Evolutionary conservation across 805 yeast species (phyloP), one percentile per base, ranked within the genome.

Genomic region (Yamadazyma insecticola): DNA sequence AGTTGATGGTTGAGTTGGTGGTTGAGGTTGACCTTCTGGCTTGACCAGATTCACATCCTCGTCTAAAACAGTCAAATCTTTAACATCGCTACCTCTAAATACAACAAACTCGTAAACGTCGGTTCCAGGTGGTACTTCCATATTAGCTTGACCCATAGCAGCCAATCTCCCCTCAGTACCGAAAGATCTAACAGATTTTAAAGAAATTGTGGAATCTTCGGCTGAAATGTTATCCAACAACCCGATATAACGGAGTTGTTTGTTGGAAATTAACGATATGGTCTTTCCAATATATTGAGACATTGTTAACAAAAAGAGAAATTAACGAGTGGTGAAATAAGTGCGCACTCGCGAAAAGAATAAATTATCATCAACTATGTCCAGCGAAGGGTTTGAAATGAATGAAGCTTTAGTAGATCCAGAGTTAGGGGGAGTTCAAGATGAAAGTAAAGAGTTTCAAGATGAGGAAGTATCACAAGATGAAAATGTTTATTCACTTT

Each of bases 251-350:
- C 95, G 78, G 39, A 84, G 79, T 22, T 85, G 86, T 47, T 83
- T 79, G 51, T 75, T 76, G 36, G 94, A 81, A 41, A 83, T 74
- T 53, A 87, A 68, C 16, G 92, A 78, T 46, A 88, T 86, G 30
- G 90, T 81, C 55, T 86, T 86, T 7, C 97, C 97, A 44, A 88
- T 83, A 58, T 81, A 89, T 51, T 88, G 88, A 27, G 97, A 81
- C 97, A 92, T 92, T 18, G n/a, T n/a, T n/a, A n/a, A n/a, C n/a
- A n/a, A n/a, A n/a, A n/a, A n/a, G n/a, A n/a, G n/a, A n/a, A n/a
- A n/a, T n/a, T n/a, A n/a, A n/a, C n/a, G n/a, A n/a, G n/a, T n/a
- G n/a, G n/a, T n/a, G n/a, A n/a, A n/a, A n/a, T n/a, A n/a, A n/a
- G n/a, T n/a, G n/a, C n/a, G n/a, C n/a, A n/a, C n/a, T n/a, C n/a